Base-by-base conservation (phyloP, 371 early-diverging fungal genomes). In the Fennellomyces sp. region DNA sequence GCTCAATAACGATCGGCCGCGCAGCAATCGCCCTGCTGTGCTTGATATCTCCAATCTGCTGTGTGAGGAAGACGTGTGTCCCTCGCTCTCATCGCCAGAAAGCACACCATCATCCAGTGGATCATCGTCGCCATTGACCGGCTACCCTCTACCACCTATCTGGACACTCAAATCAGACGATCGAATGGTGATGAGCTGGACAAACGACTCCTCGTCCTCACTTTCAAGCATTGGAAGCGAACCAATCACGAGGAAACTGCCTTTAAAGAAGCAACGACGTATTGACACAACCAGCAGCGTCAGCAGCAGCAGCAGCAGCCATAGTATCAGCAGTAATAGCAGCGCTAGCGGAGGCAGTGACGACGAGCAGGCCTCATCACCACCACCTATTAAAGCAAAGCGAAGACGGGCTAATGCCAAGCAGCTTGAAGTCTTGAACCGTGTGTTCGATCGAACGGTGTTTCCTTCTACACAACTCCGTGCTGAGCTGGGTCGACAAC, bases 391-490 rank as follows among this genome's bases (percentile, higher is more conserved):
- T 17, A 82, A 82, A 59, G 75, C 82, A 17, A 82, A 82, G 48
- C 73, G 79, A 30, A 71, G 78, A 68, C 68, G 82, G 62, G 77
- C 83, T 35, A 76, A 78, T 59, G 75, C 81, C 42, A 73, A 75
- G 42, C 78, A 84, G 47, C 39, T 83, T 15, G 81, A 88, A 60
- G 78, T 88, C 0, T 39, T 85, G 21, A 78, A 81, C 29, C 76
- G 80, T 48, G 78, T 90, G 10, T 61, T 85, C 33, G 86, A 86
- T 41, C 80, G 81, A 19, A 80, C 85, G 31, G 75, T 81, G 36
- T 92, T 67, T 63, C 88, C 79, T 64, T 88, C 75, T 5, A 91
- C 91, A 5, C 91, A 91, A 58, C 80, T 92, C 71, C 86, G 99
- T 51, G 86, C 88, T 59, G 85, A 90, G 55, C 83, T 99, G 13